Evolutionary conservation across 1,284 basidiomycete species (phyloP).

Genomic region (Crepidotus sp.): DNA sequence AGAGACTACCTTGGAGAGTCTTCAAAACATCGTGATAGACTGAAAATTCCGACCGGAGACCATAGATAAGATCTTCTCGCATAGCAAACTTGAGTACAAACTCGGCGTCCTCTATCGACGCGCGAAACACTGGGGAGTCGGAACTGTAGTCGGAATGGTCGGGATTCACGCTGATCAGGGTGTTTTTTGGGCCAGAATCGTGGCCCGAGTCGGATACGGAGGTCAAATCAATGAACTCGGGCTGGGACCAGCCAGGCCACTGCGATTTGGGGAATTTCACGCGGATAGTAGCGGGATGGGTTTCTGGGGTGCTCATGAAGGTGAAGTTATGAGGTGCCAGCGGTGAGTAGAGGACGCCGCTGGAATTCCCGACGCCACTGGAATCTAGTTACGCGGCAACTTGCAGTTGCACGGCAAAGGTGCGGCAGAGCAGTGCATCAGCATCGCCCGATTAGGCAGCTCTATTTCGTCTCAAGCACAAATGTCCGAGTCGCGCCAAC

Average conservation of each 20-base stretch:
- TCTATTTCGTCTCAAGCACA: background rate
- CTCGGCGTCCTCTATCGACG: slow-evolving; percentile 17
- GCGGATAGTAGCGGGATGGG: slow-evolving; percentile 20
- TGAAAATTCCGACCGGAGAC: slow-evolving; percentile 26
- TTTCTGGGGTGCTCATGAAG: slow-evolving; percentile 2
- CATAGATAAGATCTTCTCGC: slow-evolving; percentile 28
- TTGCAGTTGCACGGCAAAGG: too few relatives aligned
- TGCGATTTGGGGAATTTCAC: slow-evolving; percentile 25
- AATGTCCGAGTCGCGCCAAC: background rate
- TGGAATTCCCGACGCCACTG: too few relatives aligned
- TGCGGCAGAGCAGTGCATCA: background rate
- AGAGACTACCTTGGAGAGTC: background rate
- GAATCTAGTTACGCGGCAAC: too few relatives aligned
- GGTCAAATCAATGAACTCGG: slow-evolving; percentile 16
- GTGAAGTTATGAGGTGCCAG: background rate
- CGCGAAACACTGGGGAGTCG: slow-evolving; percentile 31
- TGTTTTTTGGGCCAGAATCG: slow-evolving; percentile 11
- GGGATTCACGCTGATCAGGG: slow-evolving; percentile 24
- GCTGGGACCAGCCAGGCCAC: slow-evolving; percentile 28
- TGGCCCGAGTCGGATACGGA: slow-evolving; percentile 15
- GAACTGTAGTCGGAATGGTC: slow-evolving; percentile 27
- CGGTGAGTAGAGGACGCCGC: too few relatives aligned
- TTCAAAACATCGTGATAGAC: slow-evolving; percentile 23
- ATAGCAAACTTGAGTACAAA: slow-evolving; percentile 31
- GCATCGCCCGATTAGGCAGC: background rate